Evolutionary conservation across 495 filamentous ascomycete genomes (phyloP), one percentile per base, ranked within the genome.

Genomic region (Talaromyces liani): DNA sequence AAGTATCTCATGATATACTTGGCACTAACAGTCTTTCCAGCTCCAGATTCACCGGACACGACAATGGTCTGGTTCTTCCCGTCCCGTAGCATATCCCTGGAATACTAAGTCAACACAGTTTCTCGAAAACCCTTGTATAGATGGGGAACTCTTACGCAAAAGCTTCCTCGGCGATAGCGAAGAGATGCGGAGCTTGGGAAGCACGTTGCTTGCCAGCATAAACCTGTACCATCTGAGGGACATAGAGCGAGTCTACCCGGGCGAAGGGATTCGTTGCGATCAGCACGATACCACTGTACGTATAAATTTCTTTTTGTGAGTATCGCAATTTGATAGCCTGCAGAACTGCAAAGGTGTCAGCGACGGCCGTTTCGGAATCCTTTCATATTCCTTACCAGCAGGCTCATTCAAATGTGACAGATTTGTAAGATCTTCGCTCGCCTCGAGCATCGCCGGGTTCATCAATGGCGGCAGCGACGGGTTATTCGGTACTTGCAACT

Each of bases 1-100:
- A 99, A 99, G 79, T 99, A 99, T 69, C 94, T 83, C 94, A 99
- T 99, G 71, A 99, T 98, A 74, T 99, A 99, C 74, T 99, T 99
- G 45, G 94, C 94, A 75, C 95, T 98, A 71, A 99, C 94, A 0
- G 94, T 99, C 77, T 99, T 99, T 62, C 94, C 94, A 63, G 94
- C 94, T 80, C 94, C 94, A 55, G 94, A 99, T 76, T 99, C 94
- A 69, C 94, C 94, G 18, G 95, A 98, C 5, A 99, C 94, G 60
- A 99, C 94, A 61, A 99, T 93, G 36, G 94, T 99, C 78, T 99
- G 94, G 74, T 99, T 99, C 72, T 91, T 92, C 56, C 83, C 82
- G 76, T 97, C 93, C 45, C 95, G 91, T 69, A 99, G 77, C 94
- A 99, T 99, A 78, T 98, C 95, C 72, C 92, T 96, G 70, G 20